Percentiles rank a stretch among this genome's conserved stretches.
Evolutionary conservation across 768 basidiomycete species (phyloP).

Genomic region (Obba rivulosa): DNA sequence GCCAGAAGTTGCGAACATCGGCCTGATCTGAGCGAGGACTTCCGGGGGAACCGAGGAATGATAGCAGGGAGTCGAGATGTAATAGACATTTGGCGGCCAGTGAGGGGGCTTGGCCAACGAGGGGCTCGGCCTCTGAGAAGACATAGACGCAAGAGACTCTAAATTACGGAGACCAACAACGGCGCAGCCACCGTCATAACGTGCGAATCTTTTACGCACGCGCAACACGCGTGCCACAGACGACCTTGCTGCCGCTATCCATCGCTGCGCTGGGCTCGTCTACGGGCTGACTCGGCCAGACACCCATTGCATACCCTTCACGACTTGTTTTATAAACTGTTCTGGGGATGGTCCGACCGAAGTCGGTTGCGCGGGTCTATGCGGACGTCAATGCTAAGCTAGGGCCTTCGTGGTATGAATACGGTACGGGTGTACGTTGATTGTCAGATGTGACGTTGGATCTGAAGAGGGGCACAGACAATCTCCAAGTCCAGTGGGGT

Average conservation of each 20-base stretch:
- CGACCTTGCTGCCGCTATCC: conserved; percentile 9
- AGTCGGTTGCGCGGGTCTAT: conserved; percentile 84
- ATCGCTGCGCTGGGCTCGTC: conserved; percentile 2
- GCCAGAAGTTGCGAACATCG: not conserved
- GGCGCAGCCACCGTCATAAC: conserved; percentile 10
- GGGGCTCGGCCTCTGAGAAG: too few relatives aligned
- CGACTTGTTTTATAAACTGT: conserved; percentile 4
- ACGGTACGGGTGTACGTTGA: conserved; percentile 49
- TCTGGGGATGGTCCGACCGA: conserved; percentile 29
- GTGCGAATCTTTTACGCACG: conserved; percentile 5
- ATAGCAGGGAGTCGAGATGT: conserved; percentile 45
- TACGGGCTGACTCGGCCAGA: conserved; percentile 6
- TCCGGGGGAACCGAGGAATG: conserved; percentile 51
- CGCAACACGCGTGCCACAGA: conserved; percentile 6
- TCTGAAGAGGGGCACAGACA: conserved; percentile 48
- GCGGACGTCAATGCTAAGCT: conserved; percentile 82
- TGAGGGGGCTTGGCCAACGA: conserved; percentile 16
- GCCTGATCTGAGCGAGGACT: conserved; percentile 33
- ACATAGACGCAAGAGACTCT: too few relatives aligned
- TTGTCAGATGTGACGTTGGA: not conserved
- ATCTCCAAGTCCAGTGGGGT: conserved; percentile 96
- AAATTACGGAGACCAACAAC: too few relatives aligned
- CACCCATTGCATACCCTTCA: conserved; percentile 2
- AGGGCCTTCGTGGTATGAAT: conserved; percentile 93
- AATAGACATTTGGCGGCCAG: conserved; percentile 55